Evolutionary conservation across 108 stramenopile genomes (phyloP).

Genomic region (Cyclostephanos invisitatus): DNA sequence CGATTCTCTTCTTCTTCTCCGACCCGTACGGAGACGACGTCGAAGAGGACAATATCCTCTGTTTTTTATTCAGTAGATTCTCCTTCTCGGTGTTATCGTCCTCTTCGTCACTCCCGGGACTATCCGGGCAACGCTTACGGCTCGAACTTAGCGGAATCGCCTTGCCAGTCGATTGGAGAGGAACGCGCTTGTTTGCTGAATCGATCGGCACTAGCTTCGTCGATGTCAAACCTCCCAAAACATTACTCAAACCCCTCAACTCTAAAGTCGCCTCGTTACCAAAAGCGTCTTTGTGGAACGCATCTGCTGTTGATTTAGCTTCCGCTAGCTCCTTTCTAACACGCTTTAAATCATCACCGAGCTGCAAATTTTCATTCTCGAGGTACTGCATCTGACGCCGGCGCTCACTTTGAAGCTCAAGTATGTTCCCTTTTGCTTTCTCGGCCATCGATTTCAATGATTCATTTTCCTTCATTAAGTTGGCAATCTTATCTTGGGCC

Average conservation of each 20-base stretch:
- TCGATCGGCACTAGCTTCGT: neutral
- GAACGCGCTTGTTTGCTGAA: neutral
- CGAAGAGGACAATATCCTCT: neutral
- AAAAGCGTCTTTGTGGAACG: constrained; percentile 44
- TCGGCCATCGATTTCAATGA: constrained; percentile 32
- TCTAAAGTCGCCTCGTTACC: constrained; percentile 46
- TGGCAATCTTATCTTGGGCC: constrained; percentile 47
- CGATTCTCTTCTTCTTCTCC: constrained; percentile 29
- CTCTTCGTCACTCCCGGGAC: neutral
- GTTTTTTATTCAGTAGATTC: constrained; percentile 8
- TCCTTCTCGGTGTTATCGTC: constrained; percentile 7
- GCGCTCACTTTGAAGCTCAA: constrained; percentile 53
- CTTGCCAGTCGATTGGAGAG: neutral
- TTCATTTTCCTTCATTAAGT: constrained; percentile 41
- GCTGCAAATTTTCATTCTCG: constrained; percentile 83
- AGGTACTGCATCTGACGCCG: constrained; percentile 69
- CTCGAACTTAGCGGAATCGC: neutral
- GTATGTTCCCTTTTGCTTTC: constrained; percentile 31
- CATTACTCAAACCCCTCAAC: constrained; percentile 29
- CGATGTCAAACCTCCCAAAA: constrained; percentile 4
- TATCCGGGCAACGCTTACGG: constrained; percentile 2
- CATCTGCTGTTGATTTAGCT: constrained; percentile 56
- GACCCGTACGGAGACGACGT: constrained; percentile 19
- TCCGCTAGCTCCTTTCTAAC: constrained; percentile 60
- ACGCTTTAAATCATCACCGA: constrained; percentile 77